Percentiles rank a stretch among this genome's conserved stretches.
Evolutionary conservation across 208 protist genomes (phyloP).

Genomic region (Phytomonas sp.): DNA sequence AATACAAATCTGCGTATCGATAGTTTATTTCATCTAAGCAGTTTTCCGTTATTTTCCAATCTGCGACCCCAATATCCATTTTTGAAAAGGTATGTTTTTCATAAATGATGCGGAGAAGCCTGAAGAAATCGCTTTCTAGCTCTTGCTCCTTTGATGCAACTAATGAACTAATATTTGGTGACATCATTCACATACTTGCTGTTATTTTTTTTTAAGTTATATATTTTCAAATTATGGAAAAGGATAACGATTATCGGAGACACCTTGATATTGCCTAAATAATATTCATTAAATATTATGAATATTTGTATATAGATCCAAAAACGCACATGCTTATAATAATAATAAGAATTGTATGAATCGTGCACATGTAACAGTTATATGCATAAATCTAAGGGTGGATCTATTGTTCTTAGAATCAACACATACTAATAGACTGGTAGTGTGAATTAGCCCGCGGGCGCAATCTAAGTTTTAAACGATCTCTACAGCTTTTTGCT

Average conservation of each 20-base stretch:
- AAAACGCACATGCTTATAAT: background rate
- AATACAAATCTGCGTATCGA: slow-evolving; percentile 63
- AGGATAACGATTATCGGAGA: background rate
- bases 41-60: slow-evolving; percentile 54
- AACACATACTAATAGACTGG: background rate
- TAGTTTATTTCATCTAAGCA: slow-evolving; percentile 79
- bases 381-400: background rate
- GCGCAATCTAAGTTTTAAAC: slow-evolving; percentile 18
- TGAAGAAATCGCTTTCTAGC: slow-evolving; percentile 51
- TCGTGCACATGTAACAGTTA: background rate
- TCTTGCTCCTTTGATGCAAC: slow-evolving; percentile 23
- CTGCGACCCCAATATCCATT: slow-evolving; percentile 28
- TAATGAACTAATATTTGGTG: background rate
- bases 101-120: slow-evolving; percentile 31
- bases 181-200: background rate
- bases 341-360: background rate
- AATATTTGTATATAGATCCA: background rate
- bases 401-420: background rate
- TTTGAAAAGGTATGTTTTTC: slow-evolving; percentile 11
- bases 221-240: background rate
- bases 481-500: slow-evolving; percentile 68
- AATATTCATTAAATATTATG: background rate
- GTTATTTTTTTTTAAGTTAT: background rate
- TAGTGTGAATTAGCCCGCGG: background rate
- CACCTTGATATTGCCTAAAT: background rate